Base-by-base conservation (phyloP, 306 rosid genomes). In the Rosa rugosa region DNA sequence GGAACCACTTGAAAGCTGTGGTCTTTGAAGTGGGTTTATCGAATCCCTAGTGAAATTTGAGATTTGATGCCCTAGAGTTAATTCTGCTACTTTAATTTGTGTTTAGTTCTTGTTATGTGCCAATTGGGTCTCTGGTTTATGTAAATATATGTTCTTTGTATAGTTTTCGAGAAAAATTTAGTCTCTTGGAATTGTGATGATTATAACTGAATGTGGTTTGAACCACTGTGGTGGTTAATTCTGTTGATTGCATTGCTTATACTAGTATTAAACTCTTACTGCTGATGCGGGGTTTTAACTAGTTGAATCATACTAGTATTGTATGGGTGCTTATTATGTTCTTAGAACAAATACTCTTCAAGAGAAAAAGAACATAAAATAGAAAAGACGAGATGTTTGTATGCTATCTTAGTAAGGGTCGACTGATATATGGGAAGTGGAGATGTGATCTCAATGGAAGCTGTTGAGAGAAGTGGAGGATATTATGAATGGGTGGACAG, bases 11-110 rank as follows among this genome's bases (percentile, higher is more conserved):
- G 22, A 75, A 66, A 62, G 51, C 10, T 53, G 1, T 72, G 56
- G 3, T 72, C 47, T 75, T 62, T 75, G 71, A 75, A 47, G 20
- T 60, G 78, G 79, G 71, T 31, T 62, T 44, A 11, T 60, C 13
- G 71, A 41, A 17, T 60, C 20, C 20, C 3, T 27, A 2, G 60
- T 44, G 51, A 75, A 47, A 62, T 27, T 75, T 62, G n/a, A 27
- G 57, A 63, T 60, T 75, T 60, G 16, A 16, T 75, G 13, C 20
- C 71, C 38, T 12, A 18, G 57, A 16, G 44, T 62, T 5, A 60
- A 36, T 23, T 42, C 6, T 75, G 64, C 68, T 57, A 25, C 40
- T 75, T 45, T 60, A 10, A 5, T 64, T 59, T 74, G 69, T 74
- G 54, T 59, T 62, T 3, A 8, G 40, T 38, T 49, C 16, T 38